A percentile compares a stretch with the other conserved stretches of the same genome.
Evolutionary conservation across 2,329 filamentous ascomycete species (phyloP).

Genomic region (Chaetomiaceae sp.): DNA sequence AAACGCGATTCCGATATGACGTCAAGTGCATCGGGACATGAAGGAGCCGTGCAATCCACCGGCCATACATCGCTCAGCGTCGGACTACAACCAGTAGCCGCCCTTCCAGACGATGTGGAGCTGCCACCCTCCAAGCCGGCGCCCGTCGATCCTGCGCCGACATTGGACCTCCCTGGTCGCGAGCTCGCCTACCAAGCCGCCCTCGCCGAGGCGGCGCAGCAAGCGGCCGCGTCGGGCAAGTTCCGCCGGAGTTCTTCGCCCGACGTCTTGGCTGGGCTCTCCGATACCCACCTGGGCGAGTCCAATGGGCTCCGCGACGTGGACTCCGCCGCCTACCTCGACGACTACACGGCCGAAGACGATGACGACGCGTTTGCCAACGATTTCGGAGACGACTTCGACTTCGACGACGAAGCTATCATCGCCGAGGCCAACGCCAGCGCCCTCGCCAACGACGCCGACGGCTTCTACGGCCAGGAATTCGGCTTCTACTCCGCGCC

Average conservation of each 20-base stretch:
- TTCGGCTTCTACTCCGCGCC: constrained; percentile 87
- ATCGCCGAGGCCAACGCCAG: constrained; percentile 94
- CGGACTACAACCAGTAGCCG: constrained; percentile 24
- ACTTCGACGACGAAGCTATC: constrained; percentile 78
- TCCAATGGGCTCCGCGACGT: constrained; percentile 23
- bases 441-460: constrained; percentile 82
- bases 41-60: constrained; percentile 42
- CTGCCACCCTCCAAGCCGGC: constrained; percentile 4
- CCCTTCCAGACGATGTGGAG: constrained; percentile 10
- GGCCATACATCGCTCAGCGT: constrained; percentile 46
- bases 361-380: constrained; percentile 55
- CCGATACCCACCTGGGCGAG: constrained; percentile 22
- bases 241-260: constrained; percentile 58
- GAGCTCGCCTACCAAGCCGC: constrained; percentile 69
- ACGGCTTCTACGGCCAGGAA: constrained; percentile 92
- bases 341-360: constrained; percentile 50
- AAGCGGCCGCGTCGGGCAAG: constrained; percentile 68
- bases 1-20: constrained; percentile 44
- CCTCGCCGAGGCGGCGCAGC: constrained; percentile 71
- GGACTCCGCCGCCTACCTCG: constrained; percentile 21
- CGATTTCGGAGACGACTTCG: constrained; percentile 52
- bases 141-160: not conserved
- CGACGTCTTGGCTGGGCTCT: not conserved
- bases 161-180: constrained; percentile 25
- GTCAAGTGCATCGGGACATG: constrained; percentile 39